A percentile compares a stretch with the other conserved stretches of the same genome.
These are phyloP conservation scores for Pinus taeda DNA, from an alignment of 75 land plant genomes.

Conservation along the genomic window DNA sequence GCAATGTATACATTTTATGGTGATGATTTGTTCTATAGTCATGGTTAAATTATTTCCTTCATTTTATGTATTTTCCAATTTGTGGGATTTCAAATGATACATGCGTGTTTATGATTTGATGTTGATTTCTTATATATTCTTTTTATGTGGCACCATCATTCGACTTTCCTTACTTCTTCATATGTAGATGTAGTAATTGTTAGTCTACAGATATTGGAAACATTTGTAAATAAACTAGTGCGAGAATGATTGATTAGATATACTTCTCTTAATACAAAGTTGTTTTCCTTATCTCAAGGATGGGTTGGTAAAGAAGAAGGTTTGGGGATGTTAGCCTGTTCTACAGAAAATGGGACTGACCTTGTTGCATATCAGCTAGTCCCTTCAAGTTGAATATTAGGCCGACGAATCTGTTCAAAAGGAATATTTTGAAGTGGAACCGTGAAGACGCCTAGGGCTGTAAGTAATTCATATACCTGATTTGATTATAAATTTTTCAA, in stretches of 20 bases:
- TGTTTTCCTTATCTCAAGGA: slow-evolving; percentile 92
- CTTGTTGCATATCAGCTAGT: slow-evolving; percentile 43
- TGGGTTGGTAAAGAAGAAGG: slow-evolving; percentile 99
- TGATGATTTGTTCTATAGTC: background rate
- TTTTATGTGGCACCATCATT: slow-evolving; percentile 68
- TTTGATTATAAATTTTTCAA: too few relatives aligned
- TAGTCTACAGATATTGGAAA: slow-evolving; percentile 72
- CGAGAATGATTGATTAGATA: slow-evolving; percentile 65
- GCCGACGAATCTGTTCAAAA: slow-evolving; percentile 21
- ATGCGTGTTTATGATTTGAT: background rate
- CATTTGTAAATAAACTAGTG: slow-evolving; percentile 77
- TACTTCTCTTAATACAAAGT: slow-evolving; percentile 58
- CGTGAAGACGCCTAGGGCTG: slow-evolving; percentile 40
- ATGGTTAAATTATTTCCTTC: background rate
- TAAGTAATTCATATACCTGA: too few relatives aligned
- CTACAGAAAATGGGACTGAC: slow-evolving; percentile 60
- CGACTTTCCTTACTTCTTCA: slow-evolving; percentile 73
- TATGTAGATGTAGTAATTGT: slow-evolving; percentile 85
- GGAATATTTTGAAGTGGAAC: slow-evolving; percentile 12
- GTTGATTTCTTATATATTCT: background rate
- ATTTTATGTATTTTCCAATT: background rate
- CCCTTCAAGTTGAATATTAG: slow-evolving; percentile 95
- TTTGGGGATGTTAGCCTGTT: slow-evolving; percentile 76
- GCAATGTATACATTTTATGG: background rate
- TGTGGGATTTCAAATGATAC: background rate